Percentiles rank a stretch among this genome's conserved stretches.
These are phyloP conservation scores for Clohesyomyces aquaticus DNA, from an alignment of 495 filamentous ascomycete species.

Conservation along the genomic window DNA sequence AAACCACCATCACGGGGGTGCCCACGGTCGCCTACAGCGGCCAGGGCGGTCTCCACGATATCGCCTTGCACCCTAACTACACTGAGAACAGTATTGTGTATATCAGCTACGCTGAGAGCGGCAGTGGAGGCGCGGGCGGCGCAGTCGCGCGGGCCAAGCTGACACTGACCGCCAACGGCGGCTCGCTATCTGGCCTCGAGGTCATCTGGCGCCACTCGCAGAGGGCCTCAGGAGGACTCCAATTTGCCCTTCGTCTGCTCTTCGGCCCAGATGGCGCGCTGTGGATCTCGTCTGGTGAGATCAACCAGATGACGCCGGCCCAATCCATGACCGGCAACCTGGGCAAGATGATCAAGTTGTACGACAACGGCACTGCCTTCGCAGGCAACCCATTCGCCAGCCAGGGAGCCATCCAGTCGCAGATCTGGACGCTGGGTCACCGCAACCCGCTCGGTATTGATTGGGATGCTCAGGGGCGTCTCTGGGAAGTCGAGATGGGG, in stretches of 20 bases:
- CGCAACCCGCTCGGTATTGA: slow-evolving; percentile 27
- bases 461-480: slow-evolving; percentile 23
- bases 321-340: slow-evolving; percentile 27
- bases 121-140: slow-evolving; percentile 19
- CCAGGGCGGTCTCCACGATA: slow-evolving; percentile 28
- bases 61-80: slow-evolving; percentile 25
- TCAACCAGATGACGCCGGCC: slow-evolving; percentile 20
- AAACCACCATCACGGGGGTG: slow-evolving; percentile 18
- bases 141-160: slow-evolving; percentile 21
- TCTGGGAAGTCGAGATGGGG: slow-evolving; percentile 28
- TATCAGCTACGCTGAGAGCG: slow-evolving; percentile 30
- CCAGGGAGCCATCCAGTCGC: slow-evolving; percentile 21
- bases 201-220: slow-evolving; percentile 31
- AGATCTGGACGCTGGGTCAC: slow-evolving; percentile 28
- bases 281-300: slow-evolving; percentile 24
- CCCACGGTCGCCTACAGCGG: slow-evolving; percentile 25
- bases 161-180: slow-evolving; percentile 23
- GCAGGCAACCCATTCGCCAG: slow-evolving; percentile 28
- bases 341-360: slow-evolving; percentile 22
- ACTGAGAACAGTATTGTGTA: slow-evolving; percentile 24
- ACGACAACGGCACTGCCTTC: slow-evolving; percentile 30
- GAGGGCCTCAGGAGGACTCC: slow-evolving; percentile 20
- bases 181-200: slow-evolving; percentile 15
- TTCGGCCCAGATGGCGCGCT: slow-evolving; percentile 25
- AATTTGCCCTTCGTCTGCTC: slow-evolving; percentile 22